A percentile compares a stretch with the other conserved stretches of the same genome.
Evolutionary conservation across 768 basidiomycete species (phyloP).

Genomic region (Nevesoporus exiguus): DNA sequence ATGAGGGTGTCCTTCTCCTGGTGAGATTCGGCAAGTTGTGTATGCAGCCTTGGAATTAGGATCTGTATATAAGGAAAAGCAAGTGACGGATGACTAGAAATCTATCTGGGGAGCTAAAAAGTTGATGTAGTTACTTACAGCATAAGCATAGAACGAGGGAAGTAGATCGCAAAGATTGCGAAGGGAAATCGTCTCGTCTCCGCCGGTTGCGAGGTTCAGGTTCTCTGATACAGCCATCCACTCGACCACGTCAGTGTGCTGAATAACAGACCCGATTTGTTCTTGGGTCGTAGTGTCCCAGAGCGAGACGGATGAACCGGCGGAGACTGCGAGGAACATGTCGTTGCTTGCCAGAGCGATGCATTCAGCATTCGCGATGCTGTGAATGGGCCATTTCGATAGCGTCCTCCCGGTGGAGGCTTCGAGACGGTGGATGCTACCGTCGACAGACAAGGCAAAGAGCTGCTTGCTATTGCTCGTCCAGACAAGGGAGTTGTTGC

Average conservation of each 20-base stretch:
- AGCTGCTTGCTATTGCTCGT: not conserved
- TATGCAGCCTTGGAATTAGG: not conserved
- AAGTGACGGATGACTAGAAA: too few relatives aligned
- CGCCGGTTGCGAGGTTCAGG: not conserved
- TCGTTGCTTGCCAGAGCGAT: not conserved
- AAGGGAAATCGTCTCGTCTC: not conserved
- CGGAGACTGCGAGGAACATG: not conserved
- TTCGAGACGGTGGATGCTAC: not conserved
- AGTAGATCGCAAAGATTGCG: not conserved
- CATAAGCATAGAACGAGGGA: not conserved
- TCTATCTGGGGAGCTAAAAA: not conserved
- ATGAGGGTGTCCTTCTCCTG: too few relatives aligned
- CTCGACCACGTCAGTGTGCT: not conserved
- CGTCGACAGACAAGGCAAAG: not conserved
- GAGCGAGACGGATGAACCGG: not conserved
- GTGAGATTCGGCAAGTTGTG: not conserved
- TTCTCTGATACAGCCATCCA: not conserved
- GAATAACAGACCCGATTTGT: not conserved
- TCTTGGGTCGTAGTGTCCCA: not conserved
- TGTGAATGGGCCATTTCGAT: not conserved
- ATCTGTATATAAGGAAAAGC: too few relatives aligned
- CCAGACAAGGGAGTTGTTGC: not conserved
- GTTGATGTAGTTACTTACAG: not conserved
- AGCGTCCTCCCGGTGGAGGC: not conserved
- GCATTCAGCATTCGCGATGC: too few relatives aligned